Evolutionary conservation across 768 basidiomycete genomes (phyloP), one percentile per base, ranked within the genome.

Genomic region (Pleurotus eryngii): DNA sequence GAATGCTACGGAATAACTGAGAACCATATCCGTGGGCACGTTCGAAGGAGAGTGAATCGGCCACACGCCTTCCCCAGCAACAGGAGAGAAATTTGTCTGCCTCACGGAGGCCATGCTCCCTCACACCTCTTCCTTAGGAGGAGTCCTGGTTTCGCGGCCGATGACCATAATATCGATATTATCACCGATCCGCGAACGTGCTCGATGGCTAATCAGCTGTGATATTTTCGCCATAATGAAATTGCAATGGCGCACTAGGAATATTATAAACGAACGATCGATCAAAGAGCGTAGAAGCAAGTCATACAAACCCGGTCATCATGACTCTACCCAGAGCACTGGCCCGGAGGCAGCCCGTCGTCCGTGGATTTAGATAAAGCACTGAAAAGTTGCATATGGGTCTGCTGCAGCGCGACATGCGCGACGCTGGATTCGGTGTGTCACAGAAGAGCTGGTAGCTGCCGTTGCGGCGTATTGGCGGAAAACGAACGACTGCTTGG

Each of bases 221-320:
- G 20, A 45, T 45, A 45, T 45, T 22, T 43, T 35, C 30, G 30
- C 30, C 5, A 45, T 45, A 45, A 45, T 45, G 42, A 45, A 45
- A 45, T 45, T 22, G 42, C 42, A 22, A 17, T 45, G 42, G n/a
- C n/a, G 20, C 14, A 45, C 42, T 45, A n/a, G n/a, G 42, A 45
- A 27, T 50, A 24, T 12, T 27, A 50, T 15, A 35, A 7, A n/a
- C 20, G 22, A 50, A 30, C 37, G 49, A 50, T 50, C 49, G 49
- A 50, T 50, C 49, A 50, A 35, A 30, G 27, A 14, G n/a, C 14
- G 22, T 15, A 50, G 49, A 27, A 30, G 49, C 22, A 35, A 50
- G 49, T 50, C 49, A 50, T 50, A 27, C 27, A 50, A 50, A 14
- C 37, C 49, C 49, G 49, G 49, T 20, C 49, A 50, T 50, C 49